Evolutionary conservation across 495 filamentous ascomycete species (phyloP).

Genomic region (Penicillium diatomitis): DNA sequence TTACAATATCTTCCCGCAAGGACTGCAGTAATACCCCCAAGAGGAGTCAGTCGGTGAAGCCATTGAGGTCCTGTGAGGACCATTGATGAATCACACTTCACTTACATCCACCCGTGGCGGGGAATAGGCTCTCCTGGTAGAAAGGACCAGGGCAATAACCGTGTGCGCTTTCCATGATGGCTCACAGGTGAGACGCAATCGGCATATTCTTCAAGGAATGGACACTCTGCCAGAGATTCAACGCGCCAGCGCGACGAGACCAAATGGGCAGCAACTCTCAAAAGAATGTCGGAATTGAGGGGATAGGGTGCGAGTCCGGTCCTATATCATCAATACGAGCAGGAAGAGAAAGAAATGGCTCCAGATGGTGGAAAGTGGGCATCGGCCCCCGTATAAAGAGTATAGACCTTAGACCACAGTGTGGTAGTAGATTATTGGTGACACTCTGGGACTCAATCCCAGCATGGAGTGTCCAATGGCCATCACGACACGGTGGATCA

Average conservation of each 20-base stretch:
- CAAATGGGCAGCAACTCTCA: constrained; percentile 3
- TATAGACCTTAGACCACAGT: constrained; percentile 1
- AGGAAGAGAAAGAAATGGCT: not conserved
- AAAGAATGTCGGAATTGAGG: constrained; percentile 5
- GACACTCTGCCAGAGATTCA: constrained; percentile 1
- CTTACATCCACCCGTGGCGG: constrained; percentile 55
- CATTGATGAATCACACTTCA: not conserved
- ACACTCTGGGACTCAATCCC: too few species aligned
- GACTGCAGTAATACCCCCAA: constrained; percentile 32
- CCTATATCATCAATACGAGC: not conserved
- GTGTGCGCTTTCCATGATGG: constrained; percentile 23
- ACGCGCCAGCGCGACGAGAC: constrained; percentile 23
- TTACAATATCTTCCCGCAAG: constrained; percentile 57
- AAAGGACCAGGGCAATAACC: constrained; percentile 59
- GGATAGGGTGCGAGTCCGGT: not conserved
- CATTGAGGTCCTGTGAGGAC: too few species aligned
- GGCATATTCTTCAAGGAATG: constrained; percentile 10
- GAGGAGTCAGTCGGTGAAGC: too few species aligned
- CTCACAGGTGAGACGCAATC: constrained; percentile 2
- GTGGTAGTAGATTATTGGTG: too few species aligned
- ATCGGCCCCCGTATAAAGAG: constrained; percentile 10
- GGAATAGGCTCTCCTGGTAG: constrained; percentile 49
- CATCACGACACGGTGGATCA: too few species aligned
- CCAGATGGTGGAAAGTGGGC: constrained; percentile 3
- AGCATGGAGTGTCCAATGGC: too few species aligned